phyloP scores from a whole-genome alignment of 805 yeast genomes.

The Candida corydali region DNA sequence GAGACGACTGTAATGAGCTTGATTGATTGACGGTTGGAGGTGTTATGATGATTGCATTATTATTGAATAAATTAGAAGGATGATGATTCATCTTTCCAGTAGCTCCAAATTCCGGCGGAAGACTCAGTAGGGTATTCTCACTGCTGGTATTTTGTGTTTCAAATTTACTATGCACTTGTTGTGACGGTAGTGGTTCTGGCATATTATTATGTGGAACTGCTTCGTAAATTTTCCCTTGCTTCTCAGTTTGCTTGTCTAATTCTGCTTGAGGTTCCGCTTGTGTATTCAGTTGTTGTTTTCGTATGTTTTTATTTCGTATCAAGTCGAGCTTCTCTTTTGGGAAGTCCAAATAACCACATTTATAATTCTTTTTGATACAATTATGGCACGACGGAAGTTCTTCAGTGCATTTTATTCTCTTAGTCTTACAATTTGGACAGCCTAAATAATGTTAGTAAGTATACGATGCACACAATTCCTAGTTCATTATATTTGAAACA shows the following conservation, averaged over 20 bases:
- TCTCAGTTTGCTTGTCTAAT: background rate
- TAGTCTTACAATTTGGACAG: slow-evolving; percentile 42
- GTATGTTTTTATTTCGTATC: slow-evolving; percentile 31
- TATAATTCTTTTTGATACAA: slow-evolving; percentile 32
- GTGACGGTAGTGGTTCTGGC: too few species aligned
- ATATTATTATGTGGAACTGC: background rate
- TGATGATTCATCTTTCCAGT: too few species aligned
- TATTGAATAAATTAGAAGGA: background rate
- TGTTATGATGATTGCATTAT: background rate
- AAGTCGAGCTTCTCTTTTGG: slow-evolving; percentile 32
- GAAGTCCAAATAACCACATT: slow-evolving; percentile 42
- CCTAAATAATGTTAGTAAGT: slow-evolving; percentile 16
- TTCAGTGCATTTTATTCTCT: slow-evolving; percentile 40
- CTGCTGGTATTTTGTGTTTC: too few species aligned
- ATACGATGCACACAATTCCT: too few species aligned
- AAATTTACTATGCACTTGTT: too few species aligned
- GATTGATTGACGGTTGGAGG: slow-evolving; percentile 3
- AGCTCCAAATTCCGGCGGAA: too few species aligned
- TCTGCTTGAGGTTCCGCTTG: too few species aligned
- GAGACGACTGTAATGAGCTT: slow-evolving; percentile 4
- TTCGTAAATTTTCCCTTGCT: background rate
- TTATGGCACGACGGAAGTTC: slow-evolving; percentile 39
- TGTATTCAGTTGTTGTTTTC: slow-evolving; percentile 10
- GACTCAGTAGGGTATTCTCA: too few species aligned
- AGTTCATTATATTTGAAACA: too few species aligned